Percentiles rank a stretch among this genome's conserved stretches.
These are phyloP conservation scores for Capsella rubella DNA, from an alignment of 441 rosid genomes.

Conservation along the genomic window DNA sequence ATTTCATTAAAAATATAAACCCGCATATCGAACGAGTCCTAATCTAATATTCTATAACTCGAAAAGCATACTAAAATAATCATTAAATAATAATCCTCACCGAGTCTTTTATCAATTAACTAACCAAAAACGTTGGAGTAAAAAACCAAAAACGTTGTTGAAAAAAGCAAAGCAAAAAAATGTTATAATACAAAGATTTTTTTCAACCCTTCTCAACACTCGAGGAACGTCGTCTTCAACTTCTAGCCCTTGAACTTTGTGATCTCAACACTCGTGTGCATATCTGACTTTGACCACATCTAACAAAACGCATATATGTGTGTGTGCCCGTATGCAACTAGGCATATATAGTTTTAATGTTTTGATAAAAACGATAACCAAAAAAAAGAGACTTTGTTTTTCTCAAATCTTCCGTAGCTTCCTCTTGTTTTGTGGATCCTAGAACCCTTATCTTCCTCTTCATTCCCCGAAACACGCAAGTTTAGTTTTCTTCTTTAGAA, in stretches of 20 bases:
- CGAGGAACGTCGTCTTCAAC: constrained; percentile 65
- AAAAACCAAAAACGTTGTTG: not conserved
- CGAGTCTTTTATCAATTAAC: no score
- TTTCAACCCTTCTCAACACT: constrained; percentile 55
- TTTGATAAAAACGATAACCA: constrained; percentile 20
- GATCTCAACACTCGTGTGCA: constrained; percentile 63
- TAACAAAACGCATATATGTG: not conserved
- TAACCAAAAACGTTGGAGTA: not conserved
- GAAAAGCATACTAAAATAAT: no score
- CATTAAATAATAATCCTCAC: no score
- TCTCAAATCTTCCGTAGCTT: constrained; percentile 32
- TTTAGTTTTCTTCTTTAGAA: constrained; percentile 41
- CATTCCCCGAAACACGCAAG: constrained; percentile 43
- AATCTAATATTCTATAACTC: no score
- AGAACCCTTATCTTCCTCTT: constrained; percentile 29
- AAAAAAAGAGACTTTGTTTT: constrained; percentile 32
- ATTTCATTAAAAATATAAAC: no score
- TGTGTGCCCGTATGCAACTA: constrained; percentile 11
- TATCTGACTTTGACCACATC: constrained; percentile 61
- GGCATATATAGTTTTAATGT: constrained; percentile 10
- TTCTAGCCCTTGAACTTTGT: constrained; percentile 58
- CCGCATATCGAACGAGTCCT: no score
- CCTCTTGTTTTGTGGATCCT: constrained; percentile 46
- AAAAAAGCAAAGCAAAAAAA: constrained; percentile 3
- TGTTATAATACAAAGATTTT: constrained; percentile 1